phyloP scores from a whole-genome alignment of 495 filamentous ascomycete species.

The Parathielavia appendiculata region DNA sequence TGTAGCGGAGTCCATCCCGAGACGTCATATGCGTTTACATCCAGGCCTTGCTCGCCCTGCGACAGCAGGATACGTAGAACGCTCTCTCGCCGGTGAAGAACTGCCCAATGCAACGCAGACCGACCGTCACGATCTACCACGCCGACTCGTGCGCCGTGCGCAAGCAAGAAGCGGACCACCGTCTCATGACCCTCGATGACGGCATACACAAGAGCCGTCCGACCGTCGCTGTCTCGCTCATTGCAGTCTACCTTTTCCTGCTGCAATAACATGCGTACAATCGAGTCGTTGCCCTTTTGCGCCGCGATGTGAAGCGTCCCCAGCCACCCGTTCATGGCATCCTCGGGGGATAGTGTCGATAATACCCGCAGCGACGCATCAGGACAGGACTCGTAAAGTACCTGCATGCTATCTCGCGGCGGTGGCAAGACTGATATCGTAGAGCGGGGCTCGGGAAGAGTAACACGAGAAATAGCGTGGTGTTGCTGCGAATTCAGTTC shows the following conservation, averaged over 20 bases:
- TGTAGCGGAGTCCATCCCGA: no score
- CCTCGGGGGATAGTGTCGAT: no score
- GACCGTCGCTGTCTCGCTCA: conserved; percentile 25
- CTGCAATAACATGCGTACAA: conserved; percentile 21
- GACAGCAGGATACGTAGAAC: conserved; percentile 21
- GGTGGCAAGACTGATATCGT: no score
- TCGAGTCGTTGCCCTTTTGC: conserved; percentile 21
- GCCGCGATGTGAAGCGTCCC: conserved; percentile 29
- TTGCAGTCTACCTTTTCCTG: conserved; percentile 25
- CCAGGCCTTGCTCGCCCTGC: no score
- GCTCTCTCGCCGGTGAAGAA: conserved; percentile 18
- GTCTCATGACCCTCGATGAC: conserved; percentile 16
- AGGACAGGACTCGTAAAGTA: no score
- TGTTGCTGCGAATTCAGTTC: no score
- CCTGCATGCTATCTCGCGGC: no score
- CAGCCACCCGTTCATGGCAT: conserved; percentile 17
- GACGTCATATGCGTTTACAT: no score
- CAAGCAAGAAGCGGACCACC: conserved; percentile 16
- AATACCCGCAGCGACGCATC: no score
- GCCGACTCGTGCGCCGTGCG: conserved; percentile 18
- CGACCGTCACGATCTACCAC: conserved; percentile 14
- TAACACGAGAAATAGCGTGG: no score
- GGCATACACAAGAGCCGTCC: conserved; percentile 25
- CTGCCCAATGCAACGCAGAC: conserved; percentile 28
- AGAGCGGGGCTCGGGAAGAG: no score